These are phyloP conservation scores for Colletotrichum musae DNA, from an alignment of 2,329 filamentous ascomycete species.

Conservation along the genomic window DNA sequence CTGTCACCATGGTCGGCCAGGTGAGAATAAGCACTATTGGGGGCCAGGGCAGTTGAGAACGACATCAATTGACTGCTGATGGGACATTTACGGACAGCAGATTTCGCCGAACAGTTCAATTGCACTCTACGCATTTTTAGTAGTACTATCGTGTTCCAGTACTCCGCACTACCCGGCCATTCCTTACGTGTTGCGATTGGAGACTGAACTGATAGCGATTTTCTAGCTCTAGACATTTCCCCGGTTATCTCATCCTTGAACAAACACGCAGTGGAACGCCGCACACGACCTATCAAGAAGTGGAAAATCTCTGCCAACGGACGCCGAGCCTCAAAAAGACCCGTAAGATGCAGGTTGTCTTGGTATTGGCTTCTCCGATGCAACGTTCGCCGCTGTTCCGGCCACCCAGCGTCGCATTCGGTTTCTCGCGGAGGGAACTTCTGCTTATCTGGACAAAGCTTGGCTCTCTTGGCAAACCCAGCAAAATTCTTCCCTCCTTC, in stretches of 20 bases:
- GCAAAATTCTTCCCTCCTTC: constrained; percentile 39
- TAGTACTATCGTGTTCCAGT: too few species aligned
- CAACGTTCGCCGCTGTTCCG: not conserved
- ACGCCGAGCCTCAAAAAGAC: constrained; percentile 14
- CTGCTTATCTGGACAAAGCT: constrained; percentile 39
- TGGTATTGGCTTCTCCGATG: constrained; percentile 7
- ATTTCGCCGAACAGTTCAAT: too few species aligned
- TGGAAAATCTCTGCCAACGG: not conserved
- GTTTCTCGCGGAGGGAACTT: constrained; percentile 7
- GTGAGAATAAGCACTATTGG: too few species aligned
- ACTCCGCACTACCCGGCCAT: too few species aligned
- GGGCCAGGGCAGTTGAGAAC: too few species aligned
- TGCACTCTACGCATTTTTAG: too few species aligned
- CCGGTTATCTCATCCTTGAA: constrained; percentile 1
- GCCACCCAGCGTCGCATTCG: constrained; percentile 23
- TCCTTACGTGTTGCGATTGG: not conserved
- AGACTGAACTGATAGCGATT: constrained; percentile 18
- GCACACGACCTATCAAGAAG: not conserved
- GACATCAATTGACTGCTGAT: too few species aligned
- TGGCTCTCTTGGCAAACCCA: constrained; percentile 40
- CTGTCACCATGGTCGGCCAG: too few species aligned
- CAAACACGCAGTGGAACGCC: not conserved
- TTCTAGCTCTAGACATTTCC: not conserved
- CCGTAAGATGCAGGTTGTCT: constrained; percentile 11
- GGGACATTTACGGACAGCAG: too few species aligned